phyloP scores from a whole-genome alignment of 208 protist genomes.

The Herpetomonas muscarum region DNA sequence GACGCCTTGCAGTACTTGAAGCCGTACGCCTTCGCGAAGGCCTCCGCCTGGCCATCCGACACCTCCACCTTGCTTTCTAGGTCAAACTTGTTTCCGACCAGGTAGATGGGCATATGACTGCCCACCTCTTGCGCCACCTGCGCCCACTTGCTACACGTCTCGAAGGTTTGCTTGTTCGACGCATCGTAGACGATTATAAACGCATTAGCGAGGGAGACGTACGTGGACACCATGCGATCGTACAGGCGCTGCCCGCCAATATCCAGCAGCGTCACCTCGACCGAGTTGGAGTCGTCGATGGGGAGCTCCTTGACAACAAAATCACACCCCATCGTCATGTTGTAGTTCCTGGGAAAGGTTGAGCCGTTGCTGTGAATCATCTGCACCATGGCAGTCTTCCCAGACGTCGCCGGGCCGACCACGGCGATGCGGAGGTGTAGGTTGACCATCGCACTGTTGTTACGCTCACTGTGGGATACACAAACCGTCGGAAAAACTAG shows the following conservation, averaged over 20 bases:
- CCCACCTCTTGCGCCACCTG: constrained; percentile 38
- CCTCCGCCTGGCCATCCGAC: constrained; percentile 79
- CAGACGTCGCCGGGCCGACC: constrained; percentile 83
- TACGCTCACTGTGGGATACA: constrained; percentile 3
- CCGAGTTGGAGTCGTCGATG: constrained; percentile 73
- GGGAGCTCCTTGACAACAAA: constrained; percentile 86
- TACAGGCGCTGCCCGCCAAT: constrained; percentile 86
- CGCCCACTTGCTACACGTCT: constrained; percentile 81
- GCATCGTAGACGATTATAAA: constrained; percentile 90
- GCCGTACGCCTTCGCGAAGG: constrained; percentile 63
- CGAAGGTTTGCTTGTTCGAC: constrained; percentile 88
- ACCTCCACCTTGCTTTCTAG: constrained; percentile 85
- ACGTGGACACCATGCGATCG: constrained; percentile 64
- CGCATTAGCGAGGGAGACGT: constrained; percentile 56
- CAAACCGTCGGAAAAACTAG: not conserved
- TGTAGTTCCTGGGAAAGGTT: constrained; percentile 87
- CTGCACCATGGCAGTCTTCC: constrained; percentile 90
- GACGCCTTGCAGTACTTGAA: constrained; percentile 88
- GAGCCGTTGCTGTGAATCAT: constrained; percentile 88
- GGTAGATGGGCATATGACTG: constrained; percentile 51
- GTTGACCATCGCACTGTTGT: constrained; percentile 59
- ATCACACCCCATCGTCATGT: constrained; percentile 92
- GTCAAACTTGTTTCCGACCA: constrained; percentile 89
- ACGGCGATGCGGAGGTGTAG: constrained; percentile 81
- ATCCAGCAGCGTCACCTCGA: constrained; percentile 87